Percentiles rank a stretch among this genome's conserved stretches.
Evolutionary conservation across 768 basidiomycete genomes (phyloP).

Genomic region (Pulveroboletus sp.): DNA sequence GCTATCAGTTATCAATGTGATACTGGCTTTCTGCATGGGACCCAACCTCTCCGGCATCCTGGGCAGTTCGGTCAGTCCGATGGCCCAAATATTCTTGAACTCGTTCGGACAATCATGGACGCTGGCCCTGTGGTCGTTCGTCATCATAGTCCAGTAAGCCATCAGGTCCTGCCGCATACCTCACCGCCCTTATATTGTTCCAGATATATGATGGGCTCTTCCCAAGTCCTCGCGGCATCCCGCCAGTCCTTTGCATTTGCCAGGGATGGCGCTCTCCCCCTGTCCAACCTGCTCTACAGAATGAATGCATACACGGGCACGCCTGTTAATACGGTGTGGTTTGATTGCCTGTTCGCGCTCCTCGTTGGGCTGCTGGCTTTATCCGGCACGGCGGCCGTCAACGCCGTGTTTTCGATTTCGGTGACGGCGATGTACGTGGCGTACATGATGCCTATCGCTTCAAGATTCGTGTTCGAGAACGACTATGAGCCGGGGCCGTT

Average conservation of each 20-base stretch:
- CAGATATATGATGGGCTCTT: constrained; percentile 44
- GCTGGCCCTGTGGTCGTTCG: constrained; percentile 49
- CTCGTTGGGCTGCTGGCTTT: constrained; percentile 50
- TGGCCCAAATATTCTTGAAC: constrained; percentile 38
- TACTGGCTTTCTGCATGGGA: constrained; percentile 57
- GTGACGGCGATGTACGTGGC: constrained; percentile 42
- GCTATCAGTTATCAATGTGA: constrained; percentile 43
- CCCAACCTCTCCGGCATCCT: constrained; percentile 38
- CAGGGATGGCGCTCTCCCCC: constrained; percentile 56
- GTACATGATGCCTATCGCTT: constrained; percentile 43
- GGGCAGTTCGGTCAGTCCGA: constrained; percentile 30
- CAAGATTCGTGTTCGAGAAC: constrained; percentile 45
- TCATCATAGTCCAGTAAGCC: constrained; percentile 44
- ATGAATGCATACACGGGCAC: constrained; percentile 49
- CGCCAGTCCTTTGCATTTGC: constrained; percentile 54
- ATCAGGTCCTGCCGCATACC: background rate
- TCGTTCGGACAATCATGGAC: constrained; percentile 40
- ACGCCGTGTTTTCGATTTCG: constrained; percentile 50
- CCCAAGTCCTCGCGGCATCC: constrained; percentile 42
- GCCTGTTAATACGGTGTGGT: constrained; percentile 60
- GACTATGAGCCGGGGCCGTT: constrained; percentile 45
- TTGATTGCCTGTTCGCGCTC: constrained; percentile 38
- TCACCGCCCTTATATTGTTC: background rate
- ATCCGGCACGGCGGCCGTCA: constrained; percentile 49
- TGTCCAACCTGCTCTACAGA: constrained; percentile 48